A percentile compares a stretch with the other conserved stretches of the same genome.
These are phyloP conservation scores for Moesziomyces globuligerus DNA, from an alignment of 1,284 basidiomycete genomes.

Conservation along the genomic window DNA sequence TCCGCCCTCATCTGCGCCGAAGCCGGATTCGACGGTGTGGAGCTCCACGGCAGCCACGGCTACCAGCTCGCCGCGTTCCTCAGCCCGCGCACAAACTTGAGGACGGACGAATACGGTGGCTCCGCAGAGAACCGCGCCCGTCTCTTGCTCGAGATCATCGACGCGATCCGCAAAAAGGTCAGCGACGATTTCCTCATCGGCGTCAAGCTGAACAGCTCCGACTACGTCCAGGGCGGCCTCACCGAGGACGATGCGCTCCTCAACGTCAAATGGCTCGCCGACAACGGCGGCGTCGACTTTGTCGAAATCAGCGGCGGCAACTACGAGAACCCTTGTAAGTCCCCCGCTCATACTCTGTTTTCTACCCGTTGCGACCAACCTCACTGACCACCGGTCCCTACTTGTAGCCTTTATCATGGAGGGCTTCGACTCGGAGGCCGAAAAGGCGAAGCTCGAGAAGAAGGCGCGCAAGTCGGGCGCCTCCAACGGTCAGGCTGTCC, in stretches of 20 bases:
- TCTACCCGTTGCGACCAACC: not conserved
- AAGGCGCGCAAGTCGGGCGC: constrained; percentile 13
- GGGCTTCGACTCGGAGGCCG: constrained; percentile 62
- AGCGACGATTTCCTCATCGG: constrained; percentile 77
- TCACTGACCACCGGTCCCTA: not conserved
- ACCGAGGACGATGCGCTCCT: constrained; percentile 73
- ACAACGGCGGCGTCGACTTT: constrained; percentile 78
- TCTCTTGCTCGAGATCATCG: constrained; percentile 76
- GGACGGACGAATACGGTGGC: constrained; percentile 75
- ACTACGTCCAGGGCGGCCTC: constrained; percentile 75
- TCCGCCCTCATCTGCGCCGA: constrained; percentile 73
- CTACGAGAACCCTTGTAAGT: constrained; percentile 80
- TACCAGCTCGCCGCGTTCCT: constrained; percentile 86
- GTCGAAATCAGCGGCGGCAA: constrained; percentile 88
- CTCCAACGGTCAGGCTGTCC: constrained; percentile 9
- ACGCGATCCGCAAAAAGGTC: constrained; percentile 73
- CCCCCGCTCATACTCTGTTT: not conserved
- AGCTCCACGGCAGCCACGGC: constrained; percentile 89
- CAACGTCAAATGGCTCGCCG: constrained; percentile 75
- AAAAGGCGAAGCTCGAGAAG: constrained; percentile 47
- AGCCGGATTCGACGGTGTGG: constrained; percentile 86
- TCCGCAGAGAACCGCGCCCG: constrained; percentile 66
- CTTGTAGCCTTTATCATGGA: constrained; percentile 58
- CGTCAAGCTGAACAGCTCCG: constrained; percentile 83
- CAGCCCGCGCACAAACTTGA: constrained; percentile 78